Percentiles rank a stretch among this genome's conserved stretches.
Evolutionary conservation across 1,139 yeast species (phyloP).

Genomic region (Geotrichum klebahnii): DNA sequence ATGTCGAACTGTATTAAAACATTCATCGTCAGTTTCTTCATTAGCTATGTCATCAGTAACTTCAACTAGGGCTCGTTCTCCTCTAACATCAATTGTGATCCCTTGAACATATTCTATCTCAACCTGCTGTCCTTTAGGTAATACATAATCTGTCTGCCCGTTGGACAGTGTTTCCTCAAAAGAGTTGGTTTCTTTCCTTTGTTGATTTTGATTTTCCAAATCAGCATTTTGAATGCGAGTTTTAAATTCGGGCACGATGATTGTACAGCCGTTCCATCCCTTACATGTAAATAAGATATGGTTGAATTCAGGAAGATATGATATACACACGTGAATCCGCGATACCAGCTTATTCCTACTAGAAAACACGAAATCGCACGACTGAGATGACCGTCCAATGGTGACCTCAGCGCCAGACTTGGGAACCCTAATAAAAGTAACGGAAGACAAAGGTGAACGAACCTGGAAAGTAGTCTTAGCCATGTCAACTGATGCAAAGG

Average conservation of each 20-base stretch:
- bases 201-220: neutral
- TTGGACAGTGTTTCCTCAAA: slow-evolving; percentile 14
- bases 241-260: slow-evolving; percentile 50
- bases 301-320: slow-evolving; percentile 32
- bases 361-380: slow-evolving; percentile 55
- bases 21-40: slow-evolving; percentile 13
- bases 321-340: slow-evolving; percentile 55
- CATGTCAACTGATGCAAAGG: slow-evolving; percentile 25
- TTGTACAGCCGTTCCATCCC: slow-evolving; percentile 68
- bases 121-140: slow-evolving; percentile 48
- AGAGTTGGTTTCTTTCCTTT: neutral
- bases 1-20: slow-evolving; percentile 37
- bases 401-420: slow-evolving; percentile 36
- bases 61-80: slow-evolving; percentile 55
- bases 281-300: slow-evolving; percentile 48
- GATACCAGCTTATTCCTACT: slow-evolving; percentile 60
- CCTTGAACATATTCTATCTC: slow-evolving; percentile 55
- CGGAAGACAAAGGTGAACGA: slow-evolving; percentile 35
- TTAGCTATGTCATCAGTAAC: neutral
- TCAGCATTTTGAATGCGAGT: slow-evolving; percentile 21
- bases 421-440: slow-evolving; percentile 35
- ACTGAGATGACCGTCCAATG: slow-evolving; percentile 64
- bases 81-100: slow-evolving; percentile 57
- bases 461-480: slow-evolving; percentile 26
- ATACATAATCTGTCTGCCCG: slow-evolving; percentile 40